Conservation (phyloP, 1,284 basidiomycete species). For the Agaricales sp. region DNA sequence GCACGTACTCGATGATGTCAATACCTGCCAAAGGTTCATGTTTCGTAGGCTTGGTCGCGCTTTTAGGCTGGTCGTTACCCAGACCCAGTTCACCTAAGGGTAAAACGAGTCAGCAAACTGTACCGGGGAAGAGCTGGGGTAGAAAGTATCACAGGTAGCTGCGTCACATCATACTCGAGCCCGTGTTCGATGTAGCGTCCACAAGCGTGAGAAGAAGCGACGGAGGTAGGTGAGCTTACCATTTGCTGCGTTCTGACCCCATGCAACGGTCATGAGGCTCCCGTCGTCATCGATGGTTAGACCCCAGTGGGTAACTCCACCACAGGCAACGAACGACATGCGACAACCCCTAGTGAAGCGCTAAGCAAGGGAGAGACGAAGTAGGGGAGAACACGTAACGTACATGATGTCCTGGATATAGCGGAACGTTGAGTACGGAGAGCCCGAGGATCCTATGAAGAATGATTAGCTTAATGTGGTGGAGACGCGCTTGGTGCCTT, state of each 20-base stretch:
- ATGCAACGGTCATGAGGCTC: slow-evolving; percentile 71
- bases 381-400: slow-evolving; percentile 13
- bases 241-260: slow-evolving; percentile 77
- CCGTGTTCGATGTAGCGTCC: too few species aligned
- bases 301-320: slow-evolving; percentile 87
- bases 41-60: slow-evolving; percentile 75
- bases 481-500: slow-evolving; percentile 1
- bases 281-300: slow-evolving; percentile 65
- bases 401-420: slow-evolving; percentile 75
- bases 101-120: background rate
- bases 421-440: slow-evolving; percentile 76
- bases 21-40: slow-evolving; percentile 67
- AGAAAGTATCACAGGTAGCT: background rate
- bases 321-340: slow-evolving; percentile 55
- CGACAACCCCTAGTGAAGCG: slow-evolving; percentile 52
- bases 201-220: too few species aligned
- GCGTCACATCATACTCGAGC: too few species aligned
- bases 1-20: slow-evolving; percentile 64
- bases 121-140: background rate
- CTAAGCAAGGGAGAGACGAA: slow-evolving; percentile 6
- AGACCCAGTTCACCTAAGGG: slow-evolving; percentile 68
- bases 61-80: slow-evolving; percentile 74
- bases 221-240: slow-evolving; percentile 25
- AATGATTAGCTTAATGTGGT: background rate
- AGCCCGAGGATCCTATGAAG: slow-evolving; percentile 53